Evolutionary conservation across 2,329 filamentous ascomycete species (phyloP).

Genomic region (Emmonsiellopsis sp.): DNA sequence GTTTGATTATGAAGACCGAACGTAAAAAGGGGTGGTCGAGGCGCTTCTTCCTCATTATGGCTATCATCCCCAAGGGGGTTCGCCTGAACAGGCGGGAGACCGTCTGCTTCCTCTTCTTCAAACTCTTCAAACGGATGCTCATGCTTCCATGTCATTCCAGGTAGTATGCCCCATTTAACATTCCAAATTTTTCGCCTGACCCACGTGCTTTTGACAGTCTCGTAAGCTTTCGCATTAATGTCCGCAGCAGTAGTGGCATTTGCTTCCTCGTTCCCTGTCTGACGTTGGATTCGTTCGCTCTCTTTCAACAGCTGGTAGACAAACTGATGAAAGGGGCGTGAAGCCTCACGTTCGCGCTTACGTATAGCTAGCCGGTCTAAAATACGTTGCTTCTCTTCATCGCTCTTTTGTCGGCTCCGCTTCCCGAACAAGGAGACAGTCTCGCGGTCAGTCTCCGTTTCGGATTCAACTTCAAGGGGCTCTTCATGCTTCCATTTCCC

Average conservation of each 20-base stretch:
- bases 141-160: constrained; percentile 16
- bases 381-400: constrained; percentile 3
- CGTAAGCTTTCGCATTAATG: constrained; percentile 21
- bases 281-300: constrained; percentile 14
- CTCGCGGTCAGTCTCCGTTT: constrained; percentile 7
- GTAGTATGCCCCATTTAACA: constrained; percentile 20
- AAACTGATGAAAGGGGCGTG: constrained; percentile 22
- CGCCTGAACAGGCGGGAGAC: too few relatives aligned
- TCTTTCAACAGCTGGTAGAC: constrained; percentile 20
- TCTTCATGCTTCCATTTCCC: constrained; percentile 3
- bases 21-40: too few relatives aligned
- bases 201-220: constrained; percentile 22
- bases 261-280: not conserved
- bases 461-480: constrained; percentile 1
- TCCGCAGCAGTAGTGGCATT: constrained; percentile 5
- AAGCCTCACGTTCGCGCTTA: constrained; percentile 8
- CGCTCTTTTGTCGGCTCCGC: constrained; percentile 3
- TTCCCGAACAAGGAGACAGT: constrained; percentile 4
- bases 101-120: not conserved
- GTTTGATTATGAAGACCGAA: too few relatives aligned
- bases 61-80: too few relatives aligned
- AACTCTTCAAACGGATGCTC: not conserved
- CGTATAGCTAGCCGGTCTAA: not conserved
- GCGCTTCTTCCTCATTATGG: too few relatives aligned
- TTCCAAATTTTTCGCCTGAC: constrained; percentile 21